phyloP scores from a whole-genome alignment of 805 yeast genomes.

The Saturnispora bothae region DNA sequence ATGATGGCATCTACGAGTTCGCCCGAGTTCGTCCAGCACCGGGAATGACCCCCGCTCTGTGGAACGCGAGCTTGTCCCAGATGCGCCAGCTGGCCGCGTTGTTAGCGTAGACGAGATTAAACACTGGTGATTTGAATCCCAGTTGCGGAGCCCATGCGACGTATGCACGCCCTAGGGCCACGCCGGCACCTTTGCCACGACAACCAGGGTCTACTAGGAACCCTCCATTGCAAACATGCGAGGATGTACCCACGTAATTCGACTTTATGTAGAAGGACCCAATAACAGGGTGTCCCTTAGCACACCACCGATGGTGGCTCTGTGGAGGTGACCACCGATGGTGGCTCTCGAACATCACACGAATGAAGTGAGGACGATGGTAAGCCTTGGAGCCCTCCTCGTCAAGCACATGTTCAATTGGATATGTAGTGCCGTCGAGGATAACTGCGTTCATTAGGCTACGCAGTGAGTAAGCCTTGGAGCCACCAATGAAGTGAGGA shows the following conservation, averaged over 20 bases:
- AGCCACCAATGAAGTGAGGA: too few relatives aligned
- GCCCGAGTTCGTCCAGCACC: conserved; percentile 64
- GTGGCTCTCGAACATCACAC: conserved; percentile 44
- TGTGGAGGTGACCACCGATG: conserved; percentile 22
- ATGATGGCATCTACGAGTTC: conserved; percentile 63
- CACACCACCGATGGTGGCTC: conserved; percentile 20
- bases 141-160: conserved; percentile 62
- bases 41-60: conserved; percentile 62
- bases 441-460: conserved; percentile 59
- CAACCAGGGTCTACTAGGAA: conserved; percentile 52
- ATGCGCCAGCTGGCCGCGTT: conserved; percentile 64
- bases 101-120: conserved; percentile 77
- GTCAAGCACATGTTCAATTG: conserved; percentile 35
- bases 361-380: conserved; percentile 62
- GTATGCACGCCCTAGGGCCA: conserved; percentile 56
- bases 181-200: conserved; percentile 59
- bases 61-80: conserved; percentile 81
- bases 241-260: conserved; percentile 73
- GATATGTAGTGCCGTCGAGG: conserved; percentile 69
- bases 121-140: conserved; percentile 76
- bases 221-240: conserved; percentile 84
- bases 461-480: too few relatives aligned
- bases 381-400: conserved; percentile 45
- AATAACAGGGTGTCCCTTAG: conserved; percentile 31
- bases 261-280: conserved; percentile 83